Evolutionary conservation across 1,284 basidiomycete species (phyloP).

Genomic region (Ceratobasidium sp.): DNA sequence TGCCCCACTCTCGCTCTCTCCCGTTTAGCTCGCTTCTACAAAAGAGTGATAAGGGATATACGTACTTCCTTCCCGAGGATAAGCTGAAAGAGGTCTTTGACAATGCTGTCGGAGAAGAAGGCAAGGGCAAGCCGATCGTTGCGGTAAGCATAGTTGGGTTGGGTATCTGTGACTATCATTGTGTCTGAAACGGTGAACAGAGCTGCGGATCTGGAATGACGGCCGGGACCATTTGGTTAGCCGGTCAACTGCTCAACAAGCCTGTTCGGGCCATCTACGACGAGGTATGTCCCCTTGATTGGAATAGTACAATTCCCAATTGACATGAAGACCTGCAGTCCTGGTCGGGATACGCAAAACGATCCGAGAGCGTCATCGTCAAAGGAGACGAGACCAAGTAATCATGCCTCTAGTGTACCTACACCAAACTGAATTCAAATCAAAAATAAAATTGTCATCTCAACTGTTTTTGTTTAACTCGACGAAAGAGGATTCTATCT

Average conservation of each 20-base stretch:
- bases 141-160: slow-evolving; percentile 45
- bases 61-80: slow-evolving; percentile 66
- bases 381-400: slow-evolving; percentile 52
- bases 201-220: slow-evolving; percentile 97
- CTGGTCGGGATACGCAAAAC: slow-evolving; percentile 83
- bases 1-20: slow-evolving; percentile 86
- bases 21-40: slow-evolving; percentile 85
- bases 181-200: slow-evolving; percentile 65
- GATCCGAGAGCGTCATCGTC: slow-evolving; percentile 69
- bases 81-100: slow-evolving; percentile 71
- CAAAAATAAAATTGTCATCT: not conserved
- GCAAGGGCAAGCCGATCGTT: slow-evolving; percentile 6
- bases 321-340: slow-evolving; percentile 61
- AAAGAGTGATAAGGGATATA: slow-evolving; percentile 64
- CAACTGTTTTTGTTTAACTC: not conserved
- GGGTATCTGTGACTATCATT: too few species aligned
- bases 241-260: slow-evolving; percentile 48
- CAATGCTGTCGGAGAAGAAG: slow-evolving; percentile 62
- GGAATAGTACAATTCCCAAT: slow-evolving; percentile 32
- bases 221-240: slow-evolving; percentile 91
- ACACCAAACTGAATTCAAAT: not conserved
- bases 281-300: slow-evolving; percentile 48
- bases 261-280: slow-evolving; percentile 56
- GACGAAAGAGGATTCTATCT: not conserved
- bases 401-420: too few species aligned